These are phyloP conservation scores for Niveomyces coronatus DNA, from an alignment of 2,329 filamentous ascomycete genomes.

Conservation along the genomic window DNA sequence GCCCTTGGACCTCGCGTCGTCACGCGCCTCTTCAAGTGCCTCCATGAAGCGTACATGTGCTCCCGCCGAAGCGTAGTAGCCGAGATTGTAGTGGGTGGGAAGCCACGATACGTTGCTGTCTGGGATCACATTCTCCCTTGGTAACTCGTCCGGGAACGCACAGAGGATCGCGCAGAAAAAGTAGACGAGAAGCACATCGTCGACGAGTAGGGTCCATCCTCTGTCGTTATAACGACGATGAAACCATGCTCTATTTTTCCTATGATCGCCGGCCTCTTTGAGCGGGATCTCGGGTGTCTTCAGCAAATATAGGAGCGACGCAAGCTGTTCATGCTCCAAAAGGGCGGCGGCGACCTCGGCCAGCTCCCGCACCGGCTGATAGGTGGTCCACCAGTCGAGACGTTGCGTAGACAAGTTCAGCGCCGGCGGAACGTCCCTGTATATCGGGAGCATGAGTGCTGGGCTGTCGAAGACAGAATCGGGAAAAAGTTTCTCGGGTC, in stretches of 20 bases:
- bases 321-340: constrained; percentile 3
- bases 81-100: too few relatives aligned
- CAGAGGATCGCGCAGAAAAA: constrained; percentile 1
- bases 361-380: background rate
- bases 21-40: background rate
- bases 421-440: background rate
- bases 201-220: background rate
- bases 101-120: too few relatives aligned
- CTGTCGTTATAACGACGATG: too few relatives aligned
- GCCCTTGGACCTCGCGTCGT: background rate
- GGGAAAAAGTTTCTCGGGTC: constrained; percentile 2
- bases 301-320: background rate
- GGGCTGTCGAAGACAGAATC: constrained; percentile 2
- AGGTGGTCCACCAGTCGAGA: background rate
- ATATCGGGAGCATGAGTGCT: background rate
- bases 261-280: background rate
- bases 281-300: background rate
- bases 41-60: background rate
- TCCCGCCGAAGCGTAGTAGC: too few relatives aligned
- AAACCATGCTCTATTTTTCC: background rate
- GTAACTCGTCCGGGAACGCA: background rate
- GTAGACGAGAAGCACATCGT: constrained; percentile 1
- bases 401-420: background rate
- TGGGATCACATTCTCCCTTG: background rate
- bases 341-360: constrained; percentile 1